A percentile compares a stretch with the other conserved stretches of the same genome.
Evolutionary conservation across 2,329 filamentous ascomycete species (phyloP).

Genomic region (Plectosphaerella sp.): DNA sequence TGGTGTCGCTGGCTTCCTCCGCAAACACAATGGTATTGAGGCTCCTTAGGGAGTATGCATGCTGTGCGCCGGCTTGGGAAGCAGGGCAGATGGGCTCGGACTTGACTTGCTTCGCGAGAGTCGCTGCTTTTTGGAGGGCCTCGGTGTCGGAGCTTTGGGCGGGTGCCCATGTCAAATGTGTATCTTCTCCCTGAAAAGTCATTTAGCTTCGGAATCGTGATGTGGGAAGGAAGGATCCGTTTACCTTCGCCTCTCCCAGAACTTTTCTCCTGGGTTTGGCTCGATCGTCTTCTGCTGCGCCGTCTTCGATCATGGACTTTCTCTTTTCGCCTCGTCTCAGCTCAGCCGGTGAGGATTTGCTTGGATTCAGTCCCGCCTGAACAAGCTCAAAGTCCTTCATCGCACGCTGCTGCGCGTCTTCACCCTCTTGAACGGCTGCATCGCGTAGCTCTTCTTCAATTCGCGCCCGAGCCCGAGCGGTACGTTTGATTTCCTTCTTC

Average conservation of each 20-base stretch:
- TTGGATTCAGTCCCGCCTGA: constrained; percentile 62
- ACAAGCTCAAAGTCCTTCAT: constrained; percentile 80
- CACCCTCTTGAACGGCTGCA: constrained; percentile 55
- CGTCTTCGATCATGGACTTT: constrained; percentile 76
- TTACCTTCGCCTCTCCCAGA: constrained; percentile 68
- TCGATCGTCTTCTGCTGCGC: constrained; percentile 70
- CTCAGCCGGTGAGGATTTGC: background rate
- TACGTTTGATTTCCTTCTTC: constrained; percentile 82
- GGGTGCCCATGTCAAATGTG: constrained; percentile 88
- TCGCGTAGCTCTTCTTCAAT: constrained; percentile 60
- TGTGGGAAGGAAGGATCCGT: constrained; percentile 1
- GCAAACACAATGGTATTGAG: constrained; percentile 75
- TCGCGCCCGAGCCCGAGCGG: constrained; percentile 62
- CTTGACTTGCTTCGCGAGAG: constrained; percentile 55
- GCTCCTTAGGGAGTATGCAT: constrained; percentile 72
- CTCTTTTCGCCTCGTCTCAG: constrained; percentile 47
- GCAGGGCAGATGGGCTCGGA: constrained; percentile 71
- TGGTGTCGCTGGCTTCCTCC: constrained; percentile 53
- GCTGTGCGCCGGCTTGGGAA: constrained; percentile 60
- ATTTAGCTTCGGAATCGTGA: too few relatives aligned
- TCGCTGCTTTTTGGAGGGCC: constrained; percentile 14
- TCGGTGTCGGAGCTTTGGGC: constrained; percentile 64
- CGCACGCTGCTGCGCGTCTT: constrained; percentile 65
- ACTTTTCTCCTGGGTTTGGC: constrained; percentile 60
- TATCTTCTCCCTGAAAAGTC: too few relatives aligned